Percentiles rank a stretch among this genome's conserved stretches.
Conservation (phyloP, 2,329 filamentous ascomycete species). For the Monosporascus cannonballus region DNA sequence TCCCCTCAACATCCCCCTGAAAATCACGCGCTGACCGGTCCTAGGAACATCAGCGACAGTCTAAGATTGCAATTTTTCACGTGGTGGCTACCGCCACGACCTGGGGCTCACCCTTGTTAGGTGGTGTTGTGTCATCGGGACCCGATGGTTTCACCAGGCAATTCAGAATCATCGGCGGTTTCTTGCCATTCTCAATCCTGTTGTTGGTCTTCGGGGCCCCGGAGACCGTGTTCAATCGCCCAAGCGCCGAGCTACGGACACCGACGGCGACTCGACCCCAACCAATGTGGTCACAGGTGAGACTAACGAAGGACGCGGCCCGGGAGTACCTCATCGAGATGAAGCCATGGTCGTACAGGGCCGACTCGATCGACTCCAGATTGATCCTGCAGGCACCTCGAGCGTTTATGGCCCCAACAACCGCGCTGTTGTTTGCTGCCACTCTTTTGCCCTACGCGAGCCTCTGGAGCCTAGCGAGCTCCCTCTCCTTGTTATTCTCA, state of each 20-base stretch:
- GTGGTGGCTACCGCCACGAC: constrained; percentile 38
- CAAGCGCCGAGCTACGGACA: constrained; percentile 17
- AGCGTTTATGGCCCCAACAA: constrained; percentile 44
- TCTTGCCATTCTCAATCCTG: constrained; percentile 41
- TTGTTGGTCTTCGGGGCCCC: constrained; percentile 42
- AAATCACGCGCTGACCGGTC: constrained; percentile 15
- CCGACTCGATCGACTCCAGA: constrained; percentile 17
- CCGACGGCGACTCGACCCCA: constrained; percentile 12
- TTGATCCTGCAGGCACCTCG: constrained; percentile 39
- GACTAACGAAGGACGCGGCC: constrained; percentile 26
- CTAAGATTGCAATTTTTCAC: constrained; percentile 39
- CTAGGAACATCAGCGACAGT: constrained; percentile 47
- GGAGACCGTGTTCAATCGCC: constrained; percentile 47
- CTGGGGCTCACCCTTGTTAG: constrained; percentile 49
- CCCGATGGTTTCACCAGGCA: constrained; percentile 37
- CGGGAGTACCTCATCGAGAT: constrained; percentile 34
- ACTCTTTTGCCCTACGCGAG: constrained; percentile 39
- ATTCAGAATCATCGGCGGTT: constrained; percentile 44
- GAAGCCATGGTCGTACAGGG: constrained; percentile 32
- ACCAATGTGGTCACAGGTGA: constrained; percentile 14
- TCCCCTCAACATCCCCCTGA: neutral
- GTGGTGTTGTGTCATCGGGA: constrained; percentile 40
- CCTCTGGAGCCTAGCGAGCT: constrained; percentile 41
- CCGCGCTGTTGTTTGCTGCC: constrained; percentile 37
- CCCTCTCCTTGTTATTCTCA: constrained; percentile 41